Conservation (phyloP, 75 land plant genomes). For the Sequoiadendron giganteum region DNA sequence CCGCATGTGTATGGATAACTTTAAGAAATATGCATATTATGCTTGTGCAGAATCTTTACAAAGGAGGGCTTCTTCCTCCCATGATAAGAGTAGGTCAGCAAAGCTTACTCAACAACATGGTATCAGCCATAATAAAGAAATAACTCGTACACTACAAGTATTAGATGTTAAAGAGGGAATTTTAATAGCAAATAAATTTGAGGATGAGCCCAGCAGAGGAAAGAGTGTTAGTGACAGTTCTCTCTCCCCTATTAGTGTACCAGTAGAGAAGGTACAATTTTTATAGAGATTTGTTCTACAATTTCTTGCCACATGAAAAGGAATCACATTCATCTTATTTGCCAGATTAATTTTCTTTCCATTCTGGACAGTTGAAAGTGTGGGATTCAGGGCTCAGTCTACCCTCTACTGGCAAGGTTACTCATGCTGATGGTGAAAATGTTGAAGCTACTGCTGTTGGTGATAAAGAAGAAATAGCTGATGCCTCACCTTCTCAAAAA, state of each 20-base stretch:
- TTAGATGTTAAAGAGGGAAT: neutral
- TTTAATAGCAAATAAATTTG: neutral
- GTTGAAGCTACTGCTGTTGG: constrained; percentile 25
- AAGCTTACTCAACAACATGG: neutral
- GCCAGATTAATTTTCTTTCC: constrained; percentile 3
- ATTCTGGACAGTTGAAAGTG: constrained; percentile 24
- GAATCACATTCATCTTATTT: neutral
- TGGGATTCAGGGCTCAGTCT: constrained; percentile 19
- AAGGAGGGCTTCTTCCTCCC: neutral
- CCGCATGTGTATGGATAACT: neutral
- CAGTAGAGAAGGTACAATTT: constrained; percentile 7
- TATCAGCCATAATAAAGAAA: neutral
- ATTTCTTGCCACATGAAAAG: neutral
- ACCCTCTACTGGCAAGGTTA: constrained; percentile 58
- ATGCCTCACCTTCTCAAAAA: neutral
- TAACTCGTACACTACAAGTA: neutral
- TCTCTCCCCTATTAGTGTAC: constrained; percentile 13
- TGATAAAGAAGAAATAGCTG: constrained; percentile 19
- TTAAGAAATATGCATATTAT: neutral
- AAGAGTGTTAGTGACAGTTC: constrained; percentile 11
- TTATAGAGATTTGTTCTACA: neutral
- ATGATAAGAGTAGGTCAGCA: neutral
- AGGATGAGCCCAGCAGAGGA: neutral
- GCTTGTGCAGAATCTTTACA: neutral
- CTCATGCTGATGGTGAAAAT: constrained; percentile 51